Base-by-base conservation (phyloP, 768 basidiomycete species). In the Calocera viscosa region DNA sequence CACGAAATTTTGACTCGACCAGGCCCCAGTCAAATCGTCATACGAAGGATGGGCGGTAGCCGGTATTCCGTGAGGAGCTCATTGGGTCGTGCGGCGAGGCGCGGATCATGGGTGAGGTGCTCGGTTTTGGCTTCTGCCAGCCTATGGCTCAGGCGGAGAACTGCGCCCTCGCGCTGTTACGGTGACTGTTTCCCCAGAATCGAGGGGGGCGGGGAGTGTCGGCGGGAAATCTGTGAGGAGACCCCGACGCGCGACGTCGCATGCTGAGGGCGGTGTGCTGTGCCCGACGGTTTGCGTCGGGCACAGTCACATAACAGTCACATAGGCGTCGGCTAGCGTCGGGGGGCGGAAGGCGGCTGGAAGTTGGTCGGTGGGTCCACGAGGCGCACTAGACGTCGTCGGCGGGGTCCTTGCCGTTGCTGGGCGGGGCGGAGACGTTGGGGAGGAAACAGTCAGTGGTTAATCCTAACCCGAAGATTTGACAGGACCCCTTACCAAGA, bases 221-320 rank as follows among this genome's bases (percentile, higher is more conserved):
- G 19, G 43, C 24, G 16, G 19, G 24, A 2, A 60, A 16, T 10
- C 30, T 5, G 30, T 22, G 53, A 60, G 53, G 14, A 32, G 14
- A 16, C 24, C 43, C 43, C 43, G 43, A 47, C 43, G 53, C 14
- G 2, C 53, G 53, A 28, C 53, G 26, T 26, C 8, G 24, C 43
- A 19, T 5, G 2, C 53, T 60, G 53, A 32, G 5, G 26, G 5
- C 22, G 14, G 26, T 10, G 24, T 32, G 53, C 19, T 24, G 26
- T 26, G 53, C 53, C 53, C 53, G 26, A 60, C 24, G 30, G 7
- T 28, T 60, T 60, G 14, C 30, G 22, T 38, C 30, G 11, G 53
- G 53, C 53, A 60, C 53, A 60, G 53, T 60, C 53, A 60, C 26
- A 2, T 5, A 60, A 60, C 53, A 60, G 53, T 60, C 53, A 60